A percentile compares a stretch with the other conserved stretches of the same genome.
phyloP scores from a whole-genome alignment of 1,284 basidiomycete genomes.

The Filobasidium uniguttulatum region DNA sequence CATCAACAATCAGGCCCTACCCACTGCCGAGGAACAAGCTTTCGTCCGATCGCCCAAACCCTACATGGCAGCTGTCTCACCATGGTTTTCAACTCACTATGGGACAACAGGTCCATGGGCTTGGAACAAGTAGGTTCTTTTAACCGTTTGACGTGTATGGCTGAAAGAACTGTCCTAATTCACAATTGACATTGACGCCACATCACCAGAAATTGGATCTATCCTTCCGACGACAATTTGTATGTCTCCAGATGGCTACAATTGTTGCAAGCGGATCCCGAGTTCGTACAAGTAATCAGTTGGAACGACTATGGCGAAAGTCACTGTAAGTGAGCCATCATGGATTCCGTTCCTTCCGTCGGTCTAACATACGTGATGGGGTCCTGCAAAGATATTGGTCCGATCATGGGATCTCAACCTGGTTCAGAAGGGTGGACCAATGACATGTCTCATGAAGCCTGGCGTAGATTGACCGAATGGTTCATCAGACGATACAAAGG shows the following conservation, averaged over 20 bases:
- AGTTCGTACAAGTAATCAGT: constrained; percentile 34
- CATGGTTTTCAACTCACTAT: constrained; percentile 48
- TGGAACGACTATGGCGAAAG: constrained; percentile 39
- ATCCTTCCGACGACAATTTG: constrained; percentile 36
- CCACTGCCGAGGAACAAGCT: neutral
- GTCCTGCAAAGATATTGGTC: constrained; percentile 22
- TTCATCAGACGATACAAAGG: constrained; percentile 25
- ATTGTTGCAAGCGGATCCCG: constrained; percentile 25
- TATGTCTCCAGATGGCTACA: constrained; percentile 29
- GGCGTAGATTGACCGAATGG: constrained; percentile 29
- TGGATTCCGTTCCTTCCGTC: no score
- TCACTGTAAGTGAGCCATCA: constrained; percentile 18
- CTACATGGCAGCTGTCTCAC: constrained; percentile 50
- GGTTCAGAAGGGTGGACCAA: constrained; percentile 32
- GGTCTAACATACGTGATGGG: no score
- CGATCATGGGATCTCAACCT: constrained; percentile 31
- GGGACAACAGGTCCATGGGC: constrained; percentile 31
- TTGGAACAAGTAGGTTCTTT: constrained; percentile 31
- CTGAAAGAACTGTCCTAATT: no score
- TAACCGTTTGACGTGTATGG: no score
- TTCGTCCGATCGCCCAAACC: constrained; percentile 26
- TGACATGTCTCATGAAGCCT: constrained; percentile 31
- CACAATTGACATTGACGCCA: no score
- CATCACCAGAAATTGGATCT: constrained; percentile 29
- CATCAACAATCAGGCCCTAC: neutral